Conservation (phyloP, 1,284 basidiomycete genomes). For the Papiliotrema flavescens region DNA sequence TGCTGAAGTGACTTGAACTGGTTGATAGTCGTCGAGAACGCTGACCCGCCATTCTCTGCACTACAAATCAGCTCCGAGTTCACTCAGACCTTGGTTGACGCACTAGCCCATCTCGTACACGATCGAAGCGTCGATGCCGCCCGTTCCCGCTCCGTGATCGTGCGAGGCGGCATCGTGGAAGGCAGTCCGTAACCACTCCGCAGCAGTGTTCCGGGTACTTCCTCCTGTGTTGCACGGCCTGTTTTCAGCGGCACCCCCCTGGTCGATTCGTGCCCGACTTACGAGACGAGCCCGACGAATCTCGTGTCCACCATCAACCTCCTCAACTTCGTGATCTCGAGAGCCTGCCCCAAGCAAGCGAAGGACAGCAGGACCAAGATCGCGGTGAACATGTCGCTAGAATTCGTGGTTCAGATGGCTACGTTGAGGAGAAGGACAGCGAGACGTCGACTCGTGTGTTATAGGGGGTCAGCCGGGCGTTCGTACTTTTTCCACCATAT, state of each 20-base stretch:
- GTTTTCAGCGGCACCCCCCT: not conserved
- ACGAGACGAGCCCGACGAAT: conserved; percentile 1
- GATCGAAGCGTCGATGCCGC: not conserved
- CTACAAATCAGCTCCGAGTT: not conserved
- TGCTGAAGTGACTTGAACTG: not conserved
- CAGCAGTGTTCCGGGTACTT: not conserved
- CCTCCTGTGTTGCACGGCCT: conserved; percentile 1
- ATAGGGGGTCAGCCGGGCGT: no score
- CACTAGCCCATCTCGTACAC: not conserved
- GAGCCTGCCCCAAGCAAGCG: not conserved
- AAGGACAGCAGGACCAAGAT: not conserved
- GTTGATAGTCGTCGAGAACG: not conserved
- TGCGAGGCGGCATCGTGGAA: conserved; percentile 2
- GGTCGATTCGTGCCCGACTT: not conserved
- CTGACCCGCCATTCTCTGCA: conserved; percentile 1
- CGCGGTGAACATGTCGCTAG: no score
- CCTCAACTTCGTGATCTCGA: not conserved
- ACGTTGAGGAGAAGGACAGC: no score
- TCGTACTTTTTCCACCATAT: no score
- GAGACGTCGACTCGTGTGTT: no score
- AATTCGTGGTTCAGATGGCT: no score
- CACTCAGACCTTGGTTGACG: not conserved
- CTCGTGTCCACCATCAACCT: conserved; percentile 1
- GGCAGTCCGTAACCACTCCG: not conserved
- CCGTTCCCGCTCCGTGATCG: not conserved